A percentile compares a stretch with the other conserved stretches of the same genome.
phyloP scores from a whole-genome alignment of 163 green algal species.

The Coccomyxa subellipsoidea region DNA sequence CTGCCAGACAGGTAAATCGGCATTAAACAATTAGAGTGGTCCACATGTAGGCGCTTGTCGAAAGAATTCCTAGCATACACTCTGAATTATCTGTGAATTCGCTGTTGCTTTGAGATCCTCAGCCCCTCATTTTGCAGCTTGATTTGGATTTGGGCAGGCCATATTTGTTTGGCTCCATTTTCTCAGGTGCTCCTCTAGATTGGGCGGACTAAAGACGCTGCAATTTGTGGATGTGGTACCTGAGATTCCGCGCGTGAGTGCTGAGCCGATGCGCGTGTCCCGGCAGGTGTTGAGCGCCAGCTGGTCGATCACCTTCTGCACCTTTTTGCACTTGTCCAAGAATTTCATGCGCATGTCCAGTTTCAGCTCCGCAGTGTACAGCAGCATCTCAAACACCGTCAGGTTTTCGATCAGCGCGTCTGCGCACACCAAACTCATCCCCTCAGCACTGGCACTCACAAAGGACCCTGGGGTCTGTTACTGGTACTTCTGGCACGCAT shows the following conservation, averaged over 20 bases:
- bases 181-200: too few relatives aligned
- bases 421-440: slow-evolving; percentile 14
- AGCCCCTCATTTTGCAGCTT: too few relatives aligned
- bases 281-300: slow-evolving; percentile 59
- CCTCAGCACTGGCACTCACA: neutral
- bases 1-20: too few relatives aligned
- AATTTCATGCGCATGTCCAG: slow-evolving; percentile 33
- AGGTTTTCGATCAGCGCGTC: slow-evolving; percentile 62
- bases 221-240: neutral
- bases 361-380: slow-evolving; percentile 88
- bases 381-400: slow-evolving; percentile 75
- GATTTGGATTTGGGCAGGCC: too few relatives aligned
- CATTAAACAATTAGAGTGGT: too few relatives aligned
- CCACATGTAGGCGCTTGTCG: too few relatives aligned
- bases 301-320: slow-evolving; percentile 54
- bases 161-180: too few relatives aligned
- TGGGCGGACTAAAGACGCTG: neutral
- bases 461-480: too few relatives aligned
- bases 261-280: slow-evolving; percentile 63
- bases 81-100: too few relatives aligned
- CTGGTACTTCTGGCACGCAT: too few relatives aligned
- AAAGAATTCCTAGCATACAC: too few relatives aligned
- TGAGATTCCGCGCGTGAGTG: slow-evolving; percentile 46
- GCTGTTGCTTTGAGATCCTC: too few relatives aligned
- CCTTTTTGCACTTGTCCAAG: slow-evolving; percentile 49